These are phyloP conservation scores for Cyberlindnera mycetangii DNA, from an alignment of 805 yeast species.

Conservation along the genomic window DNA sequence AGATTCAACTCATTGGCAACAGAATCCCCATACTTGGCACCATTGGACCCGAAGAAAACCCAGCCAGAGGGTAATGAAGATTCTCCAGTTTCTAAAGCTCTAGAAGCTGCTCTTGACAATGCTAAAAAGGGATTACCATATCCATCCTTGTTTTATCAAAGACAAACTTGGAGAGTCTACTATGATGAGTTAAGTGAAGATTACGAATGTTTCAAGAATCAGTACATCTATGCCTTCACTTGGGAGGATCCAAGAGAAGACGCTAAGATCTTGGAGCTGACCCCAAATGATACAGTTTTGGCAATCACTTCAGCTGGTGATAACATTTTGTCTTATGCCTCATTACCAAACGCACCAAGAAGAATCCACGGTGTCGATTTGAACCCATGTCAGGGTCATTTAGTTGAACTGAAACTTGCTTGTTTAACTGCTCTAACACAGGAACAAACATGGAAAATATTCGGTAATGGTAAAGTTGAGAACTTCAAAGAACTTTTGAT, in stretches of 20 bases:
- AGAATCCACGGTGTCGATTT: constrained; percentile 82
- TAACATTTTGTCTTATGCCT: constrained; percentile 70
- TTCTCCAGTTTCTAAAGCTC: constrained; percentile 59
- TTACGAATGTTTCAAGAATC: constrained; percentile 69
- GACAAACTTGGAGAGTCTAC: constrained; percentile 74
- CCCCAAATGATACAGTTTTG: constrained; percentile 64
- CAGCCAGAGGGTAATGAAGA: constrained; percentile 19
- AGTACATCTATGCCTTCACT: constrained; percentile 82
- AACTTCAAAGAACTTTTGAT: constrained; percentile 51
- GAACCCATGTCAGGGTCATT: constrained; percentile 80
- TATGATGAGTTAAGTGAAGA: constrained; percentile 68
- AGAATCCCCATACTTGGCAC: constrained; percentile 79
- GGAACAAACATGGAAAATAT: constrained; percentile 67
- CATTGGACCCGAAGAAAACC: constrained; percentile 33
- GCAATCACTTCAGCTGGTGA: constrained; percentile 90
- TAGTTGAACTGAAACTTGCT: constrained; percentile 75
- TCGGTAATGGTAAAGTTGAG: constrained; percentile 69
- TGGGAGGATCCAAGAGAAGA: constrained; percentile 93
- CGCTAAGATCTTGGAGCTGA: constrained; percentile 58
- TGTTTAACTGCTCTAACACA: constrained; percentile 54
- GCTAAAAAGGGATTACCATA: constrained; percentile 65
- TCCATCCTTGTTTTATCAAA: constrained; percentile 79
- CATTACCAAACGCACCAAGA: constrained; percentile 65
- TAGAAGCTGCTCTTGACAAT: constrained; percentile 70
- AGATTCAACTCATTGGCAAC: constrained; percentile 71